Conservation (phyloP, 164 flowering plant species). For the Umbellularia californica region DNA sequence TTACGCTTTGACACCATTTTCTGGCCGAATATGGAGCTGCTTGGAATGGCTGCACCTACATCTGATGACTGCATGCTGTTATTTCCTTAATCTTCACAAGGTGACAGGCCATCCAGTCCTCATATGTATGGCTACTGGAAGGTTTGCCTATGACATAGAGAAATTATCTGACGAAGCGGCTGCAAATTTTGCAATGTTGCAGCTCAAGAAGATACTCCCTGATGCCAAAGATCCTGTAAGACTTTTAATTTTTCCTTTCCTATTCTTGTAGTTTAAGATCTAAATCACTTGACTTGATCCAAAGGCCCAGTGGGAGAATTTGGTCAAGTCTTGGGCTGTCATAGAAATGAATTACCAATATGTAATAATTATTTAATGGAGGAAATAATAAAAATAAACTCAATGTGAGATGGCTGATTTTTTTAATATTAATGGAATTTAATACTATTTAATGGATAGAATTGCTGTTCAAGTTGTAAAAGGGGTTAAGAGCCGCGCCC, state of each 20-base stretch:
- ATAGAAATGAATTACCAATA: no score
- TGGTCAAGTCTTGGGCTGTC: not conserved
- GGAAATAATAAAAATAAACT: no score
- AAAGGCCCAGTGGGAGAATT: not conserved
- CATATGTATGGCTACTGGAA: slow-evolving; percentile 91
- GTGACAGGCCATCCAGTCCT: slow-evolving; percentile 88
- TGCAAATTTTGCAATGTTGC: slow-evolving; percentile 65
- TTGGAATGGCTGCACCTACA: slow-evolving; percentile 73
- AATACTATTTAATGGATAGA: not conserved
- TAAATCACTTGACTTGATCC: not conserved
- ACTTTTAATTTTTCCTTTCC: slow-evolving; percentile 1
- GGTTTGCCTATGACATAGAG: slow-evolving; percentile 79
- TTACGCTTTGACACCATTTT: slow-evolving; percentile 61
- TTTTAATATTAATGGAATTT: no score
- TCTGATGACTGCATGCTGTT: slow-evolving; percentile 85
- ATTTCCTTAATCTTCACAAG: slow-evolving; percentile 94
- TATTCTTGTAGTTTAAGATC: not conserved
- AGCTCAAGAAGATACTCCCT: slow-evolving; percentile 83
- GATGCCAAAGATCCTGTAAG: slow-evolving; percentile 76
- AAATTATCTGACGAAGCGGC: slow-evolving; percentile 67
- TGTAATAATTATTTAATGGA: no score
- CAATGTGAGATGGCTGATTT: no score
- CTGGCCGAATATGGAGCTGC: slow-evolving; percentile 84
- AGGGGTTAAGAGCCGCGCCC: not conserved
- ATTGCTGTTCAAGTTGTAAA: not conserved